Conservation (phyloP, 1,284 basidiomycete species). For the Leccinum subrobustum region DNA sequence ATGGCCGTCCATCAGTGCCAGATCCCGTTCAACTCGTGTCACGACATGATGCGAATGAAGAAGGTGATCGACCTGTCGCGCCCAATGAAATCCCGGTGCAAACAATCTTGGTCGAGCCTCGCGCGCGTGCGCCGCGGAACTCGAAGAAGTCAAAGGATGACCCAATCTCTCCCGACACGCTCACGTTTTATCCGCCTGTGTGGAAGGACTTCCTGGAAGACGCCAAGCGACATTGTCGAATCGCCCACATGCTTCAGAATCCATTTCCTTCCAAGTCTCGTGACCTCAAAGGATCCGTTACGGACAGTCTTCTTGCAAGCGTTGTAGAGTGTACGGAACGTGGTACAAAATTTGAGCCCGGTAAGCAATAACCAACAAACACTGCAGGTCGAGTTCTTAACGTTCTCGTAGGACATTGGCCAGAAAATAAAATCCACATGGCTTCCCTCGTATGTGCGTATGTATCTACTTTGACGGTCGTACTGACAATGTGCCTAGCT, state of each 20-base stretch:
- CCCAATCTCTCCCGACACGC: background rate
- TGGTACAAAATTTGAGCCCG: background rate
- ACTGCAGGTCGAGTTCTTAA: background rate
- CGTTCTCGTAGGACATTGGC: background rate
- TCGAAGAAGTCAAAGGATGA: background rate
- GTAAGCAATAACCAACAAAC: background rate
- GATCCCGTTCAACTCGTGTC: background rate
- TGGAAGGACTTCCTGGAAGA: background rate
- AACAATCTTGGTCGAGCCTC: background rate
- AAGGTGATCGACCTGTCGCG: background rate
- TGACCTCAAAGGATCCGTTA: background rate
- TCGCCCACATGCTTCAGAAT: background rate
- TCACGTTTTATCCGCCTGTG: background rate
- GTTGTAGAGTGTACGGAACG: background rate
- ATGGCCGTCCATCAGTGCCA: background rate
- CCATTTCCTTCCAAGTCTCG: background rate
- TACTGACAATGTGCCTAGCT: background rate
- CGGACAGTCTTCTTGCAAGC: background rate
- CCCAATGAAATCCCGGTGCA: background rate
- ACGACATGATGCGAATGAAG: background rate
- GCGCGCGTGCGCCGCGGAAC: background rate
- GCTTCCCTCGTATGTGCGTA: background rate
- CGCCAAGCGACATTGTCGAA: background rate
- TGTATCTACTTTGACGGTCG: background rate
- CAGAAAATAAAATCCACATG: background rate